Conservation (phyloP, 371 early-diverging fungal species). For the Conidiobolus incongruus region DNA sequence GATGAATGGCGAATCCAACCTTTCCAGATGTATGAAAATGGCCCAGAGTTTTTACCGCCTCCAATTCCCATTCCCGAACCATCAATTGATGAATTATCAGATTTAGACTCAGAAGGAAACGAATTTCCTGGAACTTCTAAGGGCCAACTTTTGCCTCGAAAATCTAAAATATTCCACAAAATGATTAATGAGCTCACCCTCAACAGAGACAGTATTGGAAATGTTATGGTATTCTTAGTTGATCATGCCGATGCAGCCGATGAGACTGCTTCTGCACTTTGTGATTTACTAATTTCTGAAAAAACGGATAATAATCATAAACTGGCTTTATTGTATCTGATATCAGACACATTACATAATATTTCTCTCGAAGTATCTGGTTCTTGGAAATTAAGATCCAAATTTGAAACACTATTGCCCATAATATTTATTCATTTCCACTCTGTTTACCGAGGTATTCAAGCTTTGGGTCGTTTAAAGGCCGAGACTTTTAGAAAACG, state of each 20-base stretch:
- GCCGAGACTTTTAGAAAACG: conserved; percentile 59
- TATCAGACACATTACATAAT: conserved; percentile 76
- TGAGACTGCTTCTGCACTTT: conserved; percentile 42
- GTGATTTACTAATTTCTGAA: conserved; percentile 27
- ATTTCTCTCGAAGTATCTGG: conserved; percentile 49
- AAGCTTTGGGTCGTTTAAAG: conserved; percentile 29
- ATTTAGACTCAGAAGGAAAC: background rate
- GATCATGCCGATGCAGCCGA: conserved; percentile 64
- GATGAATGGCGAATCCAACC: conserved; percentile 50
- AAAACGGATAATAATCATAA: conserved; percentile 35
- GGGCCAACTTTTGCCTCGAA: conserved; percentile 11
- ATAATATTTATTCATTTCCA: conserved; percentile 47
- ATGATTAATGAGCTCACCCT: conserved; percentile 20
- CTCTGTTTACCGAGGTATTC: conserved; percentile 33
- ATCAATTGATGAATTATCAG: conserved; percentile 34
- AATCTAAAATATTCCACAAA: conserved; percentile 24
- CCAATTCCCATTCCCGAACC: conserved; percentile 15
- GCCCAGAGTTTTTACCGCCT: conserved; percentile 74
- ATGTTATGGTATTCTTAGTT: conserved; percentile 69
- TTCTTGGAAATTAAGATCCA: conserved; percentile 66
- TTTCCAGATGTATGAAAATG: conserved; percentile 72
- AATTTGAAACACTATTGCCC: conserved; percentile 39
- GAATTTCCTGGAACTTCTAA: background rate
- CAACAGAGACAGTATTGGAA: conserved; percentile 41
- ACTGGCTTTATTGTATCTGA: conserved; percentile 49